Conservation (phyloP, 2,329 filamentous ascomycete genomes). For the Exserohilum rostratum region DNA sequence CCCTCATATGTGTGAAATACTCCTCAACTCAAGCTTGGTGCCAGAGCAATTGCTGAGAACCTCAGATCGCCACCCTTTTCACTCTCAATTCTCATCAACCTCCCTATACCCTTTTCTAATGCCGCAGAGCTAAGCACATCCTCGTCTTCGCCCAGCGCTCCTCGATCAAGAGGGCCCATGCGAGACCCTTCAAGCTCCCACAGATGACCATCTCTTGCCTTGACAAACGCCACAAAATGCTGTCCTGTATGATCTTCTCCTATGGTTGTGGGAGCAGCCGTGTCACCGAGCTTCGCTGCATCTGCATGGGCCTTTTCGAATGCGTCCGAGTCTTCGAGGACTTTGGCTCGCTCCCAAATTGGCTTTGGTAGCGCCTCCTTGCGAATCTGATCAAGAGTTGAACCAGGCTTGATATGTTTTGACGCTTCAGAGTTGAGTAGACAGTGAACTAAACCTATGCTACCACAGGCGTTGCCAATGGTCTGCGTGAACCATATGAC, state of each 20-base stretch:
- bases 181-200: constrained; percentile 56
- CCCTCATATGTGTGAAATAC: too few species aligned
- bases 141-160: constrained; percentile 48
- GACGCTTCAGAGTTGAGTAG: constrained; percentile 57
- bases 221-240: constrained; percentile 57
- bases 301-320: constrained; percentile 54
- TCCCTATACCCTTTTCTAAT: constrained; percentile 49
- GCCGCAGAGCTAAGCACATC: constrained; percentile 54
- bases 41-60: constrained; percentile 55
- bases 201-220: constrained; percentile 53
- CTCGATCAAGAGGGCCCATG: constrained; percentile 55
- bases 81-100: constrained; percentile 45
- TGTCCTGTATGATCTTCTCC: constrained; percentile 43
- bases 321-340: constrained; percentile 57
- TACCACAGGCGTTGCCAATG: constrained; percentile 63
- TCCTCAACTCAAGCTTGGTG: constrained; percentile 12
- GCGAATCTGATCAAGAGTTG: constrained; percentile 54
- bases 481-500: constrained; percentile 66
- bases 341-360: constrained; percentile 55
- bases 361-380: constrained; percentile 52
- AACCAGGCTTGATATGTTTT: constrained; percentile 51
- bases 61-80: constrained; percentile 49
- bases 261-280: constrained; percentile 35
- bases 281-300: constrained; percentile 52
- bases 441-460: constrained; percentile 63